A percentile compares a stretch with the other conserved stretches of the same genome.
phyloP scores from a whole-genome alignment of 2,329 filamentous ascomycete genomes.

The Pseudocercospora vitis region DNA sequence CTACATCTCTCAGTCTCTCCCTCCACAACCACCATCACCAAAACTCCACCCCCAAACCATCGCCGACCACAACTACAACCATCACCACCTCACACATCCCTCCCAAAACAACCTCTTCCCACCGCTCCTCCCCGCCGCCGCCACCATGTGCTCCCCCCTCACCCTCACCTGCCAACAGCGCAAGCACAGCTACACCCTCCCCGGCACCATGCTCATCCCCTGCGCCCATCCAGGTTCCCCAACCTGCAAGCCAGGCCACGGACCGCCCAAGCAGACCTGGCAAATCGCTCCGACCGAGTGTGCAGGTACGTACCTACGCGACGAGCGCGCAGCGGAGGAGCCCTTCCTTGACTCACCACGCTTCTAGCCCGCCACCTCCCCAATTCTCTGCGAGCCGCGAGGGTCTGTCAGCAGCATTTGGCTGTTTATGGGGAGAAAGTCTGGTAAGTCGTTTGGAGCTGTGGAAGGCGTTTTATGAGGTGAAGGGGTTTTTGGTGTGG shows the following conservation, averaged over 20 bases:
- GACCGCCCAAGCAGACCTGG: not conserved
- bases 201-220: not conserved
- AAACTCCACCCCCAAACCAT: not conserved
- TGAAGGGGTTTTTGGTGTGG: no score
- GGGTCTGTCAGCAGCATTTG: not conserved
- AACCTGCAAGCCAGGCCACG: not conserved
- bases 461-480: no score
- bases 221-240: not conserved
- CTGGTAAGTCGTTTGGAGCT: not conserved
- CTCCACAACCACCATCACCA: not conserved
- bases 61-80: not conserved
- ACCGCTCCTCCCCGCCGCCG: not conserved
- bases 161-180: constrained; percentile 1
- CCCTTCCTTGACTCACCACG: not conserved
- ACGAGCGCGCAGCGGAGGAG: not conserved
- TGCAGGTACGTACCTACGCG: not conserved
- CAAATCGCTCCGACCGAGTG: not conserved
- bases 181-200: not conserved
- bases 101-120: not conserved
- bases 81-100: not conserved
- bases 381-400: not conserved
- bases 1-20: not conserved
- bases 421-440: no score
- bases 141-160: not conserved
- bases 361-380: not conserved